Evolutionary conservation across 2,329 filamentous ascomycete genomes (phyloP), one percentile per base, ranked within the genome.

Genomic region (Fusarium musae): DNA sequence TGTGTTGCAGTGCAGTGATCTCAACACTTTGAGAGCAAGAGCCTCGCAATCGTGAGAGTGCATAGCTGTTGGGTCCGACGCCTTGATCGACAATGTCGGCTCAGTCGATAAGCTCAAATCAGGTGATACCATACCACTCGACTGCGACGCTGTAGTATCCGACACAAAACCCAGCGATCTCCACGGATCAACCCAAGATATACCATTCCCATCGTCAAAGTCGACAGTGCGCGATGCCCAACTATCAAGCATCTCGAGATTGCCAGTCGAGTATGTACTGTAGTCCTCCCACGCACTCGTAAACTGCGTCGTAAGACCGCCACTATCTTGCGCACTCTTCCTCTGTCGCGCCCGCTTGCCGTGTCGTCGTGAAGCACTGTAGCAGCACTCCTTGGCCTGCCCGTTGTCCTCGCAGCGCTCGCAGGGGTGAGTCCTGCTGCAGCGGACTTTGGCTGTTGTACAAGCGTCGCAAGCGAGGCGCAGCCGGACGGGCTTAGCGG

Each of bases 401-500:
- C 70, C 70, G 42, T 52, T 72, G 7, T 72, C 70, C 36, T 70
- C 57, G 21, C 70, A 72, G 37, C 70, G 70, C 17, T 72, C 70
- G 17, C 70, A 72, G 9, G 70, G 70, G 13, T 70, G 65, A 66
- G 70, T 72, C 43, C 67, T 70, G 42, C 70, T 72, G 43, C 70
- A 72, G 19, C 70, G 63, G 9, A 72, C 70, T n/a, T 72, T 72
- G 46, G 70, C 70, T 21, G 70, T 70, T 21, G 70, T 72, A 66
- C 70, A 72, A 43, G 70, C 56, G 42, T 72, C 70, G 46, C 70
- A 72, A 40, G 70, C 70, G 52, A 72, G 70, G 26, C 70, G 64
- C 37, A 72, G 39, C 8, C 65, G 52, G 21, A 72, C 70, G 13
- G 70, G 65, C 32, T 72, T 72, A 9, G 49, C 34, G 36, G 56